A percentile compares a stretch with the other conserved stretches of the same genome.
phyloP scores from a whole-genome alignment of 768 basidiomycete genomes.

The Strobilomyces confusus region DNA sequence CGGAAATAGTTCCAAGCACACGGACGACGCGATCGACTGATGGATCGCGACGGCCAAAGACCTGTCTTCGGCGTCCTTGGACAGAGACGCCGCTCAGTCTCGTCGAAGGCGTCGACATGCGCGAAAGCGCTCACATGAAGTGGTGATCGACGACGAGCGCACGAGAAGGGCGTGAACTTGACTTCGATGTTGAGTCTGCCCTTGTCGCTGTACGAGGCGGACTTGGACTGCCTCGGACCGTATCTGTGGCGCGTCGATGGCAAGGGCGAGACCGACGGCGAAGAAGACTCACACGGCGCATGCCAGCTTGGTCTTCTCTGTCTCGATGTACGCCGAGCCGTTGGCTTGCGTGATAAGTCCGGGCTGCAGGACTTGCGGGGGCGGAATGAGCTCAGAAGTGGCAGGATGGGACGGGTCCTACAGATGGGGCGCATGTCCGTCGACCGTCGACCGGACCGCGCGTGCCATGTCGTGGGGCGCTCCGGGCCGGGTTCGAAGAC shows the following conservation, averaged over 20 bases:
- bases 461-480: slow-evolving; percentile 10
- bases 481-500: slow-evolving; percentile 45
- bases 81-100: slow-evolving; percentile 3
- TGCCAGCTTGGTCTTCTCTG: slow-evolving; percentile 86
- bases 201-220: slow-evolving; percentile 74
- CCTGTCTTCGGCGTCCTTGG: slow-evolving; percentile 91
- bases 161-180: slow-evolving; percentile 95
- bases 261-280: not conserved
- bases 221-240: slow-evolving; percentile 83
- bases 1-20: slow-evolving; percentile 86
- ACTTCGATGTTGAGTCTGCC: slow-evolving; percentile 93
- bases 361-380: slow-evolving; percentile 70
- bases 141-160: slow-evolving; percentile 69
- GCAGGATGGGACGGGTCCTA: slow-evolving; percentile 35
- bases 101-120: not conserved
- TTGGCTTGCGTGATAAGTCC: slow-evolving; percentile 92
- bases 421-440: slow-evolving; percentile 84
- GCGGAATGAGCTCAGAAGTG: slow-evolving; percentile 2
- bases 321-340: slow-evolving; percentile 96
- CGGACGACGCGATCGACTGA: slow-evolving; percentile 78
- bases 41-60: slow-evolving; percentile 79
- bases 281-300: slow-evolving; percentile 79
- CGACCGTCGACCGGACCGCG: slow-evolving; percentile 49
- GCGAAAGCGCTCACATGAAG: slow-evolving; percentile 60
- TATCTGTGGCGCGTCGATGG: slow-evolving; percentile 46